phyloP scores from a whole-genome alignment of 192 early-diverging fungal species.

The Neocallimastix lanati region DNA sequence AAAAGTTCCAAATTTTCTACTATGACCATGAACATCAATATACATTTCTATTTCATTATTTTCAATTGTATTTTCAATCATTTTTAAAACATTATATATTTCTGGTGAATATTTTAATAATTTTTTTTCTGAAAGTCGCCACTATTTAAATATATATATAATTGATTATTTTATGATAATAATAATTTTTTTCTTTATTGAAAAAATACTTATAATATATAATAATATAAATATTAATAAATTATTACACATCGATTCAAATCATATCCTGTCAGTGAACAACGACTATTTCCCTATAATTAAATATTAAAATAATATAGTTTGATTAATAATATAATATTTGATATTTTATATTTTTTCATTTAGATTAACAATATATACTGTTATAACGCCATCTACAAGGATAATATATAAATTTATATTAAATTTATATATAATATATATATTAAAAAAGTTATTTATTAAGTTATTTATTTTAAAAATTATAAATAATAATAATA shows the following conservation, averaged over 20 bases:
- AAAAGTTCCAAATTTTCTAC: constrained; percentile 19
- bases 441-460: no score
- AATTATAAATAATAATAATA: no score
- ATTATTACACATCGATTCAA: constrained; percentile 15
- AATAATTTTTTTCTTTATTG: no score
- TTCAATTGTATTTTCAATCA: constrained; percentile 7
- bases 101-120: constrained; percentile 7
- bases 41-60: constrained; percentile 10
- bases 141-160: constrained; percentile 12
- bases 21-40: constrained; percentile 24
- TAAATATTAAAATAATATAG: no score
- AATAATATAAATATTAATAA: no score
- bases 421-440: no score
- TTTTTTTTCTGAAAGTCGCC: not conserved
- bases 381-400: constrained; percentile 5
- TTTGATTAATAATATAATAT: no score
- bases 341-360: no score
- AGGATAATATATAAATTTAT: no score
- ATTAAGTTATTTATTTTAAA: no score
- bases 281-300: constrained; percentile 10
- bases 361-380: constrained; percentile 5
- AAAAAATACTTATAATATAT: no score
- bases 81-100: constrained; percentile 4
- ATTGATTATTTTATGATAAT: no score
- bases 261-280: constrained; percentile 21